Evolutionary conservation across 129 eudicot species (phyloP).

Genomic region (Mikania micrantha): DNA sequence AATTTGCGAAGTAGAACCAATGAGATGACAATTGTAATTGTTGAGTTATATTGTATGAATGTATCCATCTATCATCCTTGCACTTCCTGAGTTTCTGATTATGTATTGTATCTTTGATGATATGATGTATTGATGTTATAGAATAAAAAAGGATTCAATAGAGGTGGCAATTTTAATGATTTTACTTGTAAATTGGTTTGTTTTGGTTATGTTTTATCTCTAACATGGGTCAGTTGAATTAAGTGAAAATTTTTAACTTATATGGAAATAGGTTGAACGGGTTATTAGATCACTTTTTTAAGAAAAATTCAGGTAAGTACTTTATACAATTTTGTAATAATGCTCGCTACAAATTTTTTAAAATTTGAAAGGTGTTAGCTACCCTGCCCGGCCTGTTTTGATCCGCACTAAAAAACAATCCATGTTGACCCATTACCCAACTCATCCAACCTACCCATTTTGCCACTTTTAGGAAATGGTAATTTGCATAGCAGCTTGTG

Average conservation of each 20-base stretch:
- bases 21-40: background rate
- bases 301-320: background rate
- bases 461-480: background rate
- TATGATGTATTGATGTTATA: background rate
- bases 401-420: background rate
- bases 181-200: background rate
- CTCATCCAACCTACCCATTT: background rate
- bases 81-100: background rate
- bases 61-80: background rate
- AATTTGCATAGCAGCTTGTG: background rate
- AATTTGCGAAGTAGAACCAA: background rate
- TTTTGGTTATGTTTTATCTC: background rate
- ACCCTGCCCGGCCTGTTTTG: background rate
- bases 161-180: background rate
- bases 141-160: background rate
- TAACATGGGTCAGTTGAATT: background rate
- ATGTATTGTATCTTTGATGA: background rate
- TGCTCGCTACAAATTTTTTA: background rate
- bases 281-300: background rate
- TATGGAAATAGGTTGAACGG: background rate
- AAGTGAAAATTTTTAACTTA: background rate
- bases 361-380: background rate
- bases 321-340: background rate
- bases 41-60: background rate
- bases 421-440: background rate